Conservation (phyloP, 2,329 filamentous ascomycete species). For the Biscogniauxia marginata region DNA sequence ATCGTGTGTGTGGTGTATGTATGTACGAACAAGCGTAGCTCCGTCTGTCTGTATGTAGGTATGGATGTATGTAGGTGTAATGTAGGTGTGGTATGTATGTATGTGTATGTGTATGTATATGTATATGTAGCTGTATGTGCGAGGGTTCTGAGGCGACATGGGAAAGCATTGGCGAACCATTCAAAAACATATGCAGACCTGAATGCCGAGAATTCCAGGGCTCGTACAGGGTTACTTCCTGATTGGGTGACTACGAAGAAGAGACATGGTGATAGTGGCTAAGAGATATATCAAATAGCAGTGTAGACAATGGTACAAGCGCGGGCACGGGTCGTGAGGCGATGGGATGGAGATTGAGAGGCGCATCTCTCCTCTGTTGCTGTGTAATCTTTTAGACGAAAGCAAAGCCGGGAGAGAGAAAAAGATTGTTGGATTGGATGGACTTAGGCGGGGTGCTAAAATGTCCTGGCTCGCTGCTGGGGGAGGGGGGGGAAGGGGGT, state of each 20-base stretch:
- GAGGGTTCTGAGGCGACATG: background rate
- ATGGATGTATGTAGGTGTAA: slow-evolving; percentile 3
- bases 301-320: background rate
- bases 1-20: background rate
- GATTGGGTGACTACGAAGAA: background rate
- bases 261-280: background rate
- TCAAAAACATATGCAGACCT: background rate
- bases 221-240: background rate
- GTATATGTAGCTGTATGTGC: slow-evolving; percentile 3
- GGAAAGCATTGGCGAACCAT: background rate
- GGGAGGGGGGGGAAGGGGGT: background rate
- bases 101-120: slow-evolving; percentile 2
- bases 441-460: background rate
- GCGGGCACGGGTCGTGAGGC: background rate
- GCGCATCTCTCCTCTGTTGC: background rate
- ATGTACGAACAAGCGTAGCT: slow-evolving; percentile 2
- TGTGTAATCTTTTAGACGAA: background rate
- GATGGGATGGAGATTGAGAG: background rate
- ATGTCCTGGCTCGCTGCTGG: background rate
- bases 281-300: background rate
- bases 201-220: background rate
- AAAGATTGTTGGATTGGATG: background rate
- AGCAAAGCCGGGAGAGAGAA: background rate
- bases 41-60: slow-evolving; percentile 7
- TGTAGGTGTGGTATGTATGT: too few species aligned